These are phyloP conservation scores for Chlorella ohadii DNA, from an alignment of 139 green algal species.

Conservation along the genomic window DNA sequence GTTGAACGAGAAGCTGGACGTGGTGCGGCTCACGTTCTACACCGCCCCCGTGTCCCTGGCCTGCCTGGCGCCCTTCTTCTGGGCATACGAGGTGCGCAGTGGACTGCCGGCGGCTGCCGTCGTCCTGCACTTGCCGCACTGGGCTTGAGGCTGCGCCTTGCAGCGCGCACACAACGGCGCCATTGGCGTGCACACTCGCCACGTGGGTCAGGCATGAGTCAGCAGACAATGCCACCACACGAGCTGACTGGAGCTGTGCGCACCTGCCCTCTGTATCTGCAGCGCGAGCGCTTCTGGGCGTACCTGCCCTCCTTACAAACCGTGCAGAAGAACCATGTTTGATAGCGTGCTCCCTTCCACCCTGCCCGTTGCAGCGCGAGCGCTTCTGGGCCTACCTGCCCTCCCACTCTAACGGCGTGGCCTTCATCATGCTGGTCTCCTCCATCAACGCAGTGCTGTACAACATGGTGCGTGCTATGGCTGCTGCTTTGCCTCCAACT, in stretches of 20 bases:
- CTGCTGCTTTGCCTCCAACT: not conserved
- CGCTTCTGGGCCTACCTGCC: conserved; percentile 9
- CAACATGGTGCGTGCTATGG: conserved; percentile 24
- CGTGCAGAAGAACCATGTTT: too few species aligned
- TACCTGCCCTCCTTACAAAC: conserved; percentile 13
- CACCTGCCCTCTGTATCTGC: too few species aligned
- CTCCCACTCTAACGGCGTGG: not conserved
- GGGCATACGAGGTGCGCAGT: conserved; percentile 24
- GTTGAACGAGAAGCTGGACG: conserved; percentile 69
- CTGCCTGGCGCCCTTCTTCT: conserved; percentile 64
- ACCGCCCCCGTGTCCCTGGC: conserved; percentile 68
- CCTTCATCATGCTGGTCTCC: conserved; percentile 18
- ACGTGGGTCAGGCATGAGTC: too few species aligned
- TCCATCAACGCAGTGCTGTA: conserved; percentile 37
- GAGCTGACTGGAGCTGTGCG: too few species aligned
- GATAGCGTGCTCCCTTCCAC: too few species aligned
- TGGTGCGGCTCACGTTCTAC: conserved; percentile 81
- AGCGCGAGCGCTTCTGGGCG: not conserved
- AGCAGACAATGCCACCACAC: too few species aligned
- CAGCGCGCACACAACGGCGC: too few species aligned
- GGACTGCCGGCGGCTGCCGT: too few species aligned
- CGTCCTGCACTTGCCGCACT: too few species aligned
- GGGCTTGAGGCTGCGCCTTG: too few species aligned
- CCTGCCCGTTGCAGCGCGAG: not conserved
- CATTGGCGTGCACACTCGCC: too few species aligned